These are phyloP conservation scores for Colletotrichum tabaci DNA, from an alignment of 2,329 filamentous ascomycete genomes.

Conservation along the genomic window DNA sequence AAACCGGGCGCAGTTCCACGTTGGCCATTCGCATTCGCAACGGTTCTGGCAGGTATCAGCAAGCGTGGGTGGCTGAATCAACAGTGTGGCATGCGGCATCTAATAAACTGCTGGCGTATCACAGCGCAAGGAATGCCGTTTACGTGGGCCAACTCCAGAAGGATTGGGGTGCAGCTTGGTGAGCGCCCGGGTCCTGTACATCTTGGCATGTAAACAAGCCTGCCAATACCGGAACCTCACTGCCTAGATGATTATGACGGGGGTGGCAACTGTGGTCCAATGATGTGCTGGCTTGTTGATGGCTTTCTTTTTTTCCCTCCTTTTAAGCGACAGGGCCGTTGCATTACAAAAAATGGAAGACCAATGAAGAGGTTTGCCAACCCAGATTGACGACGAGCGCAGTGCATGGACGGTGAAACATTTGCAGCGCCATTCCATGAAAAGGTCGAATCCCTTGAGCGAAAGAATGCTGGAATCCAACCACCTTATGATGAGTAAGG, in stretches of 20 bases:
- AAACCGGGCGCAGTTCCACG: not conserved
- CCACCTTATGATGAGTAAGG: too few species aligned
- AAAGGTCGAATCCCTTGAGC: too few species aligned
- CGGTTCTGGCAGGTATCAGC: not conserved
- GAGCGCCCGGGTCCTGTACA: not conserved
- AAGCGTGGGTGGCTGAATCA: not conserved
- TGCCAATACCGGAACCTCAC: not conserved
- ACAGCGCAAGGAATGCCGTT: not conserved
- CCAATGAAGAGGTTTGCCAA: too few species aligned
- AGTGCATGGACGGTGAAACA: too few species aligned
- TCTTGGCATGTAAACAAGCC: not conserved
- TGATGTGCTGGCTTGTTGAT: not conserved
- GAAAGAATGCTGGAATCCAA: too few species aligned
- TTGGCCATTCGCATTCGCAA: not conserved
- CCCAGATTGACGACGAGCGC: too few species aligned
- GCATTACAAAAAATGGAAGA: not conserved
- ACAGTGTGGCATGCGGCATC: not conserved
- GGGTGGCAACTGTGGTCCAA: not conserved
- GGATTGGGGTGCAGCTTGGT: not conserved
- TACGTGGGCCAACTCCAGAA: not conserved
- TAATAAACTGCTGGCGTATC: not conserved
- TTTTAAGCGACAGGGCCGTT: not conserved
- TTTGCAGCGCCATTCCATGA: too few species aligned
- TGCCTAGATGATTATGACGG: not conserved
- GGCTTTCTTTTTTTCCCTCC: not conserved